Evolutionary conservation across 225 moss, liverwort and hornwort species (phyloP), one percentile per base, ranked within the genome.

Genomic region (Asterella californica): DNA sequence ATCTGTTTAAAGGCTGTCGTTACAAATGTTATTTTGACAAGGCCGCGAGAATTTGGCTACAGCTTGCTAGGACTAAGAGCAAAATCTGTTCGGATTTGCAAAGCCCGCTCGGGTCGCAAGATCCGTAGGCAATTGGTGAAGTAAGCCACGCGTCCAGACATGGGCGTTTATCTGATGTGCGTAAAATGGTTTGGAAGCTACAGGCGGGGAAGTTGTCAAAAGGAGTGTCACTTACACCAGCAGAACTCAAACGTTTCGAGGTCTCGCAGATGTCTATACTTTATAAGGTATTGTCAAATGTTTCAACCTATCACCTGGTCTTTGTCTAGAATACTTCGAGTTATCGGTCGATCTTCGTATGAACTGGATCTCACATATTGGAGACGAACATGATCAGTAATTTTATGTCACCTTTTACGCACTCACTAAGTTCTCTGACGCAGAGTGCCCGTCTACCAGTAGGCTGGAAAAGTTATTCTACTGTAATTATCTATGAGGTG

Each of bases 401-500:
- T 42, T 42, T 42, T 42, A 22, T 57, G 36, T 30, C 17, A 37
- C 18, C 9, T 48, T 46, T 74, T 32, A 42, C 42, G 7, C 3
- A 52, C 52, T 74, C n/a, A 74, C 9, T 18, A 52, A 17, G 50
- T 50, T 66, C 79, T 67, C 42, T 77, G 78, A 77, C 72, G 76
- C 86, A 92, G 92, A 84, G 80, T 77, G 87, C 92, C 76, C 86
- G 36, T 63, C 87, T 96, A 81, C 88, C 92, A 75, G 87, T 72
- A 64, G 90, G 91, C 80, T 96, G 96, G 96, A 91, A 87, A 83
- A 87, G 92, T 21, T 96, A 90, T 78, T 91, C 90, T 10, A 85
- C 94, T 78, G 82, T 94, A 53, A 93, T 96, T 50, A 80, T 91
- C 37, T 81, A 86, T 64, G 89, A 85, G 93, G 96, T 94, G 74